A percentile compares a stretch with the other conserved stretches of the same genome.
These are phyloP conservation scores for Suillus weaverae DNA, from an alignment of 768 basidiomycete species.

Conservation along the genomic window DNA sequence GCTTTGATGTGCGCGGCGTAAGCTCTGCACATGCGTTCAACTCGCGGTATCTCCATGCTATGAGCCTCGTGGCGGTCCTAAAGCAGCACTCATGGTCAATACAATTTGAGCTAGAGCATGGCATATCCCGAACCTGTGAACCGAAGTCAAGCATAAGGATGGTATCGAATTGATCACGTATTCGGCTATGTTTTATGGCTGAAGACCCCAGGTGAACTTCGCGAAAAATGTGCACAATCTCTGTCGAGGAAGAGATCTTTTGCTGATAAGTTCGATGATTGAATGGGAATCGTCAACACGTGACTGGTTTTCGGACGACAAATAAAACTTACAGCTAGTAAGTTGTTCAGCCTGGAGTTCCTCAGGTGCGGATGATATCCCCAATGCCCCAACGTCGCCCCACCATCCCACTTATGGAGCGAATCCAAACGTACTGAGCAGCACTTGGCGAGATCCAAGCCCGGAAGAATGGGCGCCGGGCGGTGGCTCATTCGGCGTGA, in stretches of 20 bases:
- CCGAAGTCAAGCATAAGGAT: constrained; percentile 97
- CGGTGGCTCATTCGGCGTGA: no score
- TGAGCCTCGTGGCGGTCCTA: constrained; percentile 98
- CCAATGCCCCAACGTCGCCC: no score
- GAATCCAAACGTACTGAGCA: no score
- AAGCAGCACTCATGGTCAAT: constrained; percentile 8
- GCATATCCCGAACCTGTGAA: constrained; percentile 68
- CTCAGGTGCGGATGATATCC: no score
- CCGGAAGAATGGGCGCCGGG: no score
- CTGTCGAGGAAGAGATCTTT: neutral
- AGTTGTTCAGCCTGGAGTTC: no score
- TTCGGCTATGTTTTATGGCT: constrained; percentile 58
- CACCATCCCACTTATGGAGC: no score
- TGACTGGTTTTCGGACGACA: no score
- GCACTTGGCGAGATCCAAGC: no score
- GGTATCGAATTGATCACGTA: constrained; percentile 94
- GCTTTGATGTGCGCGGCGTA: constrained; percentile 91
- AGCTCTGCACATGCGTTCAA: constrained; percentile 97
- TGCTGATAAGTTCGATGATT: neutral
- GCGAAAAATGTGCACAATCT: neutral
- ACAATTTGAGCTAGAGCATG: neutral
- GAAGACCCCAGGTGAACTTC: neutral
- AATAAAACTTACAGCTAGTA: no score
- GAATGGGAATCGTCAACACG: no score
- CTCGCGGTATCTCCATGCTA: constrained; percentile 96